Percentiles rank a stretch among this genome's conserved stretches.
Evolutionary conservation across 108 stramenopile genomes (phyloP).

Genomic region (Nannochloropsis oceanica): DNA sequence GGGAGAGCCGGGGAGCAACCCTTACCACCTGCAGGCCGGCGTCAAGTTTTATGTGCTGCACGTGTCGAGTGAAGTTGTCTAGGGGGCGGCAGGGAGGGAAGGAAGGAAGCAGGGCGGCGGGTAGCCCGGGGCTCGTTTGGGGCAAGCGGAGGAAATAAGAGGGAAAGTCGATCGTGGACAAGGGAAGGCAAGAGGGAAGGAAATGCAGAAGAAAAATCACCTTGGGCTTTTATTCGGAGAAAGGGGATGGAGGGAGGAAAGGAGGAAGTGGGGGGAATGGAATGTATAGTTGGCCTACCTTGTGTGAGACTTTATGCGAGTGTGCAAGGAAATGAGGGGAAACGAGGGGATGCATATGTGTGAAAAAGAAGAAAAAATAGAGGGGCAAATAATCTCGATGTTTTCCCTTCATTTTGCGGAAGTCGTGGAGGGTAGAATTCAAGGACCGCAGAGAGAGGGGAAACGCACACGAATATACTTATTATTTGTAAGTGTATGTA

Average conservation of each 20-base stretch:
- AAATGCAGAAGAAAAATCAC: not conserved
- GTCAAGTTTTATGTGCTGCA: not conserved
- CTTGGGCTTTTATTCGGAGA: not conserved
- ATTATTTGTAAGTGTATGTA: too few species aligned
- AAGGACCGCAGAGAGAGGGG: too few species aligned
- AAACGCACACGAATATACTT: too few species aligned
- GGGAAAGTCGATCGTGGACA: not conserved
- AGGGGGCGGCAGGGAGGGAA: not conserved
- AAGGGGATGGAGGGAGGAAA: not conserved
- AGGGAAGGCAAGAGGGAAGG: not conserved
- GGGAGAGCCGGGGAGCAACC: not conserved
- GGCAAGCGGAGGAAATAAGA: not conserved
- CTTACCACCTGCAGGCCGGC: not conserved
- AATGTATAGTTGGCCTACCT: not conserved
- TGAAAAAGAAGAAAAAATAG: too few species aligned
- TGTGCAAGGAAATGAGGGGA: not conserved
- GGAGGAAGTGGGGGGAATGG: not conserved
- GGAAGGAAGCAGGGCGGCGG: too few species aligned
- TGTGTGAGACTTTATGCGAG: too few species aligned
- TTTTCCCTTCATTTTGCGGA: too few species aligned
- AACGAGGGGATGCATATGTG: not conserved
- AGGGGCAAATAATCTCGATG: too few species aligned
- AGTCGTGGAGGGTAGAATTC: too few species aligned
- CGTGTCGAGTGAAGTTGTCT: not conserved
- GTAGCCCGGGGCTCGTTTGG: too few species aligned